Evolutionary conservation across 2,329 filamentous ascomycete genomes (phyloP).

Genomic region (Coniella lustricola): DNA sequence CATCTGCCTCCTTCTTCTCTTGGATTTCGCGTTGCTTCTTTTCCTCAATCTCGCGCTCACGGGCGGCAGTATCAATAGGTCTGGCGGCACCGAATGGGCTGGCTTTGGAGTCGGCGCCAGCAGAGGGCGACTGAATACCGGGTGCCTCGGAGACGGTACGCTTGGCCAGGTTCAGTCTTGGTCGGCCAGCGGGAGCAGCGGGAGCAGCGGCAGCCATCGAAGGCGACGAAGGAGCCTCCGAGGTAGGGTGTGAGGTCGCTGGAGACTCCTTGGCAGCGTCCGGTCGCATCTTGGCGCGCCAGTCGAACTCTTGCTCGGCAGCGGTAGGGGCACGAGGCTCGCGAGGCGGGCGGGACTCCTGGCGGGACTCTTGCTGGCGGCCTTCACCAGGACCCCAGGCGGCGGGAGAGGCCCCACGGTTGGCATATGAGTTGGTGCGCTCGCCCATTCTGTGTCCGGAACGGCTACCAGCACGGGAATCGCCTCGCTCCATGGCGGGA

Average conservation of each 20-base stretch:
- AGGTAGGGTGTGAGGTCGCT: constrained; percentile 63
- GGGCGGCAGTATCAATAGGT: constrained; percentile 86
- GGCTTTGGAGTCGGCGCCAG: constrained; percentile 65
- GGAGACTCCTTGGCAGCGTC: constrained; percentile 57
- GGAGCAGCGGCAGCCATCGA: constrained; percentile 42
- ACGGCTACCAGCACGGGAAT: constrained; percentile 49
- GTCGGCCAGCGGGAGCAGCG: constrained; percentile 55
- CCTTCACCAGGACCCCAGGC: constrained; percentile 63
- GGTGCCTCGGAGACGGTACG: constrained; percentile 75
- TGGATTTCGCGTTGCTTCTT: constrained; percentile 67
- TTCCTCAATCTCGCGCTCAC: constrained; percentile 86
- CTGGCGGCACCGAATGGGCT: constrained; percentile 91
- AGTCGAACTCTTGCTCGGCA: constrained; percentile 87
- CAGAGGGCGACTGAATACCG: constrained; percentile 44
- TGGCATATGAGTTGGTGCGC: constrained; percentile 46
- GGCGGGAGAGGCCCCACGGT: constrained; percentile 62
- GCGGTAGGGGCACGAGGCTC: constrained; percentile 69
- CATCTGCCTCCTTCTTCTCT: constrained; percentile 81
- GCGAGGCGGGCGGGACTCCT: constrained; percentile 65
- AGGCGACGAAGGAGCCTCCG: constrained; percentile 68
- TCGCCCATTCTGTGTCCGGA: constrained; percentile 46
- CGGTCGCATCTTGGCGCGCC: constrained; percentile 88
- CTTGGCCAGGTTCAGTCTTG: constrained; percentile 82
- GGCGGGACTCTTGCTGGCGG: constrained; percentile 45
- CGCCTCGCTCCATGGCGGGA: constrained; percentile 41